Evolutionary conservation across 371 early-diverging fungal species (phyloP).

Genomic region (Zopfochytrium polystomum): DNA sequence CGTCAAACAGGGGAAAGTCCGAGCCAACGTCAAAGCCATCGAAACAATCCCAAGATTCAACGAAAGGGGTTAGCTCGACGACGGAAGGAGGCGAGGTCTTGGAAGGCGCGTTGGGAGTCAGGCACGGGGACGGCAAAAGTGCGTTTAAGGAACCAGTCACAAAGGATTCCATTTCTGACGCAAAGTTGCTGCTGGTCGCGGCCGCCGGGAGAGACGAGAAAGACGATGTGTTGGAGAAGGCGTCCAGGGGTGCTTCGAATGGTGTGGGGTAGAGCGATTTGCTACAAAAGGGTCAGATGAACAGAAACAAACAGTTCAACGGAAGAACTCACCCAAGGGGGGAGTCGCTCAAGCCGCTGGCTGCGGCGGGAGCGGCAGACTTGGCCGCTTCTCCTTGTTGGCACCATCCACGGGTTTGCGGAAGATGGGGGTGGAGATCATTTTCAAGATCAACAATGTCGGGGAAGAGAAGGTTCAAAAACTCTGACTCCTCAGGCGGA

Average conservation of each 20-base stretch:
- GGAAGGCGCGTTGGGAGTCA: background rate
- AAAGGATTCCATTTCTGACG: no score
- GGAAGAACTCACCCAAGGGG: background rate
- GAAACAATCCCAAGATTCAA: background rate
- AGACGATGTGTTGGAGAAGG: no score
- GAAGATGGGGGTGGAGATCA: background rate
- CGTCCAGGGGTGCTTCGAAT: slow-evolving; percentile 7
- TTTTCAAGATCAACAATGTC: background rate
- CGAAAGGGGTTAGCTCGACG: background rate
- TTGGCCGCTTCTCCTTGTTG: background rate
- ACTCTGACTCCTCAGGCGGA: background rate
- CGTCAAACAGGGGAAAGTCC: slow-evolving; percentile 18
- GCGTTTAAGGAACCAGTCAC: background rate
- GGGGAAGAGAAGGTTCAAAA: background rate
- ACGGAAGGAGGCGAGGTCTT: background rate
- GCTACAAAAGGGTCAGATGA: no score
- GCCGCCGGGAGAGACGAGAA: background rate
- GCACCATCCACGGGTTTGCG: background rate
- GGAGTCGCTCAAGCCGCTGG: background rate
- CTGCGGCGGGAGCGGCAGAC: background rate
- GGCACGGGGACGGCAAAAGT: background rate
- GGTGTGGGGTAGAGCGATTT: slow-evolving; percentile 7
- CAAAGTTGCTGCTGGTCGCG: no score
- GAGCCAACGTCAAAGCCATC: background rate
- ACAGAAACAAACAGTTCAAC: no score